Percentiles rank a stretch among this genome's conserved stretches.
Evolutionary conservation across 495 filamentous ascomycete species (phyloP).

Genomic region (Xylaria intraflava): DNA sequence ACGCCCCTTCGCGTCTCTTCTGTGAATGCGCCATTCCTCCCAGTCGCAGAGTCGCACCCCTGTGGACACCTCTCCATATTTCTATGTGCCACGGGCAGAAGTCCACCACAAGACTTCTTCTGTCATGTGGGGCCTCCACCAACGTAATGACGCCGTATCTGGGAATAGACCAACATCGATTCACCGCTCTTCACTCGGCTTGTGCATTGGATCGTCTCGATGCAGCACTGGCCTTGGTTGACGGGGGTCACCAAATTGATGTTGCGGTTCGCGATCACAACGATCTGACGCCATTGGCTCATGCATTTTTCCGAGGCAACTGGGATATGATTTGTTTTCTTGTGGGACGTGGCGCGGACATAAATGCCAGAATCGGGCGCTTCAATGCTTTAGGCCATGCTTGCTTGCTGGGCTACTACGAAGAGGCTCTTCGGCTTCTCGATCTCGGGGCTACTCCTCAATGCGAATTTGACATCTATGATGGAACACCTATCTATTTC

Average conservation of each 20-base stretch:
- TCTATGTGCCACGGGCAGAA: constrained; percentile 30
- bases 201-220: constrained; percentile 1
- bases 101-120: constrained; percentile 26
- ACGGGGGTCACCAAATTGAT: constrained; percentile 20
- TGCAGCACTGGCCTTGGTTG: constrained; percentile 13
- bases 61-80: constrained; percentile 32
- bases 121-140: constrained; percentile 27
- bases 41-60: neutral
- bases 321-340: constrained; percentile 30
- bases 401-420: constrained; percentile 28
- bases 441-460: constrained; percentile 22
- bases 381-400: constrained; percentile 34
- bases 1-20: constrained; percentile 16
- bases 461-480: neutral
- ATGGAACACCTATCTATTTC: constrained; percentile 22
- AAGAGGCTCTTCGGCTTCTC: constrained; percentile 24
- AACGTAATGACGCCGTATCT: constrained; percentile 8
- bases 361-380: constrained; percentile 24
- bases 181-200: constrained; percentile 18
- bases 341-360: constrained; percentile 25
- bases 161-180: neutral
- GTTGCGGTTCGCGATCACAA: constrained; percentile 23
- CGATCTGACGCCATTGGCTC: constrained; percentile 29
- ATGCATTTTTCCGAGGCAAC: constrained; percentile 29
- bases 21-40: constrained; percentile 25